Evolutionary conservation across 805 yeast species (phyloP).

Genomic region (Candida gorgasii): DNA sequence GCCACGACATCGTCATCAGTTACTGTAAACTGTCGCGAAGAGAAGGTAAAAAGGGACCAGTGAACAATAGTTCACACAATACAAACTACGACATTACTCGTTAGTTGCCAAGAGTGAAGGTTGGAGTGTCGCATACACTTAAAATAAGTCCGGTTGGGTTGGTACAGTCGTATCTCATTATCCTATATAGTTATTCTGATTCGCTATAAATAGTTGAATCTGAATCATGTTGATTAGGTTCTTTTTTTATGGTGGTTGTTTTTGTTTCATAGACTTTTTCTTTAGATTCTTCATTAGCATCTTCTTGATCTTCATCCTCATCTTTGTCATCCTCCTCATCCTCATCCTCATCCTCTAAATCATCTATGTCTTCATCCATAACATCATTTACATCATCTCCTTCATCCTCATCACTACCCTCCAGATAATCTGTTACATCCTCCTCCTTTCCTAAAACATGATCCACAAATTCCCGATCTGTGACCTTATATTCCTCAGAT

Average conservation of each 20-base stretch:
- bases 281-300: slow-evolving; percentile 4
- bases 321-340: slow-evolving; percentile 3
- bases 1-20: slow-evolving; percentile 1
- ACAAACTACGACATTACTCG: neutral
- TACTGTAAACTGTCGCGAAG: neutral
- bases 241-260: neutral
- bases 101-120: no score
- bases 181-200: neutral
- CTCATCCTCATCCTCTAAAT: slow-evolving; percentile 4
- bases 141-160: no score
- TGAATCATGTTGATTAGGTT: slow-evolving; percentile 2
- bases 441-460: slow-evolving; percentile 2
- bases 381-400: neutral
- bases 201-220: slow-evolving; percentile 3
- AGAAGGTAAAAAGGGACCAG: neutral
- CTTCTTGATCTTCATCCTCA: slow-evolving; percentile 2
- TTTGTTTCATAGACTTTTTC: slow-evolving; percentile 3
- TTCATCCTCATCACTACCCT: neutral
- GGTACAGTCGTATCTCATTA: no score
- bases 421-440: slow-evolving; percentile 1
- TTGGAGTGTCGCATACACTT: no score
- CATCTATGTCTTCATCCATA: neutral
- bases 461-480: slow-evolving; percentile 5
- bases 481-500: slow-evolving; percentile 2
- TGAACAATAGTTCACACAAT: neutral